Base-by-base conservation (phyloP, 257 asterid species). In the Capsicum baccatum region DNA sequence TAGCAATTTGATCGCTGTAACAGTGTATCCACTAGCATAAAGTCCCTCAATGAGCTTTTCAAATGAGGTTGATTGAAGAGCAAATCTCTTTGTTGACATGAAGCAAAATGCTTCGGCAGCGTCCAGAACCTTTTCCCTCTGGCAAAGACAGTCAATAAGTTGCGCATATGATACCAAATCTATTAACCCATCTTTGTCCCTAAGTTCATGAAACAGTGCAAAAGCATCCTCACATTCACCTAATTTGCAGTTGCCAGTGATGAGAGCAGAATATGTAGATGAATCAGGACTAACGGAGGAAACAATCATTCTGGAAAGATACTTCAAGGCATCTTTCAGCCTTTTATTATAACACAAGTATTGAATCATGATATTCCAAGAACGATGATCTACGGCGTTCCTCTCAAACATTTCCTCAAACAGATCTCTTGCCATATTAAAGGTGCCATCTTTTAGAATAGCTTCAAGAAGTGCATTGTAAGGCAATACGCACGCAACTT, bases 331-430 rank as follows among this genome's bases (percentile, higher is more conserved):
- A 87, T 87, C 89, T 78, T 85, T 70, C n/a, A 92, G 84, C 84
- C 73, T 57, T 8, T 80, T 87, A 21, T 87, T 85, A 89, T 89
- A 92, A 83, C 97, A 89, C 52, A 92, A 81, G 90, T 84, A 87
- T 71, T 87, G 70, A 81, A 94, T 92, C 48, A 93, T 60, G 81
- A 91, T 87, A 91, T 92, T 93, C 95, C 98, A 95, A 13, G 99
- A 89, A 81, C 67, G n/a, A 57, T 71, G 84, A 86, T 93, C 95
- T 37, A 82, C 73, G 81, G 85, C 83, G 78, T 87, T 82, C 56
- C 88, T 88, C 67, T 81, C 86, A 74, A 83, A 44, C 94, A 95
- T 92, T 83, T 91, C 88, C 78, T 86, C 86, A 47, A 95, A 90
- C 89, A 91, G 73, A 50, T 62, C 80, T 84, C 86, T 86, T 42